Base-by-base conservation (phyloP, 306 rosid species). In the Quercus parvula region DNA sequence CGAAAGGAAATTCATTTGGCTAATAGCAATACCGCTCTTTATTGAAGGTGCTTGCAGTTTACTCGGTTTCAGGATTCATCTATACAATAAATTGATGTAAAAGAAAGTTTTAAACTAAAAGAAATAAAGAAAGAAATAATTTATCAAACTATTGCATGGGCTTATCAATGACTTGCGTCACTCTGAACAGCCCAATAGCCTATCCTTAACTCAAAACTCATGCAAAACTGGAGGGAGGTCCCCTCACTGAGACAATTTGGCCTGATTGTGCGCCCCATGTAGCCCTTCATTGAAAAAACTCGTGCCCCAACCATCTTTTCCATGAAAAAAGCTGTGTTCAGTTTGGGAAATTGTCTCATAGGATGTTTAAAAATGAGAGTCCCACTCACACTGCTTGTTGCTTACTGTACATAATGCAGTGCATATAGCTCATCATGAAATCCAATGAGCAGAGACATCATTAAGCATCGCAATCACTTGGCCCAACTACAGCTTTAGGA, bases 11-110 rank as follows among this genome's bases (percentile, higher is more conserved):
- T 17, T 30, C 22, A 64, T 64, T 64, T 64, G 70, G 70, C 31
- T 64, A 59, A 24, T 59, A 1, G 30, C 33, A 59, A 59, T 13
- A 30, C 17, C 9, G 15, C 72, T 67, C 27, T 63, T 67, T 64
- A 67, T 67, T 67, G 52, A n/a, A 67, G 49, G 25, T 7, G 72
- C 15, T 67, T n/a, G 72, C 27, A 67, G 78, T 52, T 75, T 79
- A 75, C 84, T 25, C 59, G 14, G 74, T 56, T 70, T 71, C 79
- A 70, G 73, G 73, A 73, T 67, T 77, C 74, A 78, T 73, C 81
- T 88, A 87, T 88, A 83, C 91, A 85, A 62, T 19, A 82, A 51
- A 75, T 78, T 17, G 56, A 76, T 69, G 27, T 20, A 15, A 54
- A 9, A 25, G 56, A 54, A 71, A 85, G 14, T 49, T 49, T 49